Evolutionary conservation across 2,329 filamentous ascomycete genomes (phyloP).

Genomic region (Epichloe scottii): DNA sequence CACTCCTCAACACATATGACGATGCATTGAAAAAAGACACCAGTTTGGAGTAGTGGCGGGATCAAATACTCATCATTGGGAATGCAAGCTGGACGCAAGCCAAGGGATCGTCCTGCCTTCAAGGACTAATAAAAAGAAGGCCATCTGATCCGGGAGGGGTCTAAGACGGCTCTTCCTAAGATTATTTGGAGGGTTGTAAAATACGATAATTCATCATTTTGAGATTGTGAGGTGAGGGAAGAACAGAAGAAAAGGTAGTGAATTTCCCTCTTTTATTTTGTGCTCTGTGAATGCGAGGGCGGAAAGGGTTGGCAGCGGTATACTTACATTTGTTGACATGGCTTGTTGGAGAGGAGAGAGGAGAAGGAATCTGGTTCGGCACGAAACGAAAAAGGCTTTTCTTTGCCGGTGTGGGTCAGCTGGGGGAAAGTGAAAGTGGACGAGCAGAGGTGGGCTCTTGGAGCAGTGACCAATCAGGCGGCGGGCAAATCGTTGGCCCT

Average conservation of each 20-base stretch:
- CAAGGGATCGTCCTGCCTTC: constrained; percentile 8
- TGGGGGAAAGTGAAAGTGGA: background rate
- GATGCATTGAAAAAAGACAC: constrained; percentile 16
- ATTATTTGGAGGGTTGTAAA: constrained; percentile 24
- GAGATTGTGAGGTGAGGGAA: constrained; percentile 4
- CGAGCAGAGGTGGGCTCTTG: background rate
- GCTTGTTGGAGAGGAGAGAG: background rate
- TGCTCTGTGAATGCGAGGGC: too few relatives aligned
- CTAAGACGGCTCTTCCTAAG: constrained; percentile 37
- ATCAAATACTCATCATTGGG: constrained; percentile 7
- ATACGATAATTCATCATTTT: constrained; percentile 28
- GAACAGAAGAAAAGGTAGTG: background rate
- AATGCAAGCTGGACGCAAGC: constrained; percentile 5
- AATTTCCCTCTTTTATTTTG: background rate
- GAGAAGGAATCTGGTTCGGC: background rate
- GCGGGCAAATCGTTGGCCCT: background rate
- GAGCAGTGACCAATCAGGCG: background rate
- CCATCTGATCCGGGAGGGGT: constrained; percentile 18
- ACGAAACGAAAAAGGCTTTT: background rate
- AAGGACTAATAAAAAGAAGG: constrained; percentile 1
- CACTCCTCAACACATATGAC: constrained; percentile 20
- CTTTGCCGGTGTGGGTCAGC: background rate
- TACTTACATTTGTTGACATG: background rate
- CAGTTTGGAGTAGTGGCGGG: constrained; percentile 8
- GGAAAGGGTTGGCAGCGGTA: background rate